These are phyloP conservation scores for Fusarium cyanostomum DNA, from an alignment of 2,329 filamentous ascomycete genomes.

Conservation along the genomic window DNA sequence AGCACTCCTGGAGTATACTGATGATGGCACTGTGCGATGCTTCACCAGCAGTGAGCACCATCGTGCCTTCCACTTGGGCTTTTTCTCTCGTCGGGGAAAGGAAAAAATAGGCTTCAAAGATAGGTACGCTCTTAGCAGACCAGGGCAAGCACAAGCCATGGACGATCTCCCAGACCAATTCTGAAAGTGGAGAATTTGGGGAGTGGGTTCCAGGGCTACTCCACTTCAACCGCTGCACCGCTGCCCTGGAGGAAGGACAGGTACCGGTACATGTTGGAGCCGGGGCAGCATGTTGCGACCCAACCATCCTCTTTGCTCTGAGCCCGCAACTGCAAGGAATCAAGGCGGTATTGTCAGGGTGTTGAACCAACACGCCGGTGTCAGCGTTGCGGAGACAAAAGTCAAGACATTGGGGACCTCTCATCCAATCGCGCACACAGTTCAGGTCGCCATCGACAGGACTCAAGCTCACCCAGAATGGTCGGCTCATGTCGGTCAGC, in stretches of 20 bases:
- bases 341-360: background rate
- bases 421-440: slow-evolving; percentile 5
- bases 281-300: background rate
- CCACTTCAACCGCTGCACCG: slow-evolving; percentile 3
- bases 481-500: background rate
- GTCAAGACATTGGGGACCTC: slow-evolving; percentile 11
- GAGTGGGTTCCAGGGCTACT: slow-evolving; percentile 23
- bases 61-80: background rate
- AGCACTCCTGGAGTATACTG: background rate
- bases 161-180: slow-evolving; percentile 36
- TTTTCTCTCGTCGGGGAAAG: background rate
- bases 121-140: background rate
- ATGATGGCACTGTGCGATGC: too few relatives aligned
- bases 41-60: too few relatives aligned
- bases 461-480: too few relatives aligned
- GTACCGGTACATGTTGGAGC: slow-evolving; percentile 34
- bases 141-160: slow-evolving; percentile 23
- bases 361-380: slow-evolving; percentile 13
- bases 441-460: too few relatives aligned
- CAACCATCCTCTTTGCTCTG: too few relatives aligned
- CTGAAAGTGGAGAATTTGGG: slow-evolving; percentile 29
- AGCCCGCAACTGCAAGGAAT: too few relatives aligned
- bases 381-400: slow-evolving; percentile 17
- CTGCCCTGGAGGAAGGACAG: background rate
- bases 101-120: too few relatives aligned